phyloP scores from a whole-genome alignment of 768 basidiomycete species.

The Calvatia gigantea region DNA sequence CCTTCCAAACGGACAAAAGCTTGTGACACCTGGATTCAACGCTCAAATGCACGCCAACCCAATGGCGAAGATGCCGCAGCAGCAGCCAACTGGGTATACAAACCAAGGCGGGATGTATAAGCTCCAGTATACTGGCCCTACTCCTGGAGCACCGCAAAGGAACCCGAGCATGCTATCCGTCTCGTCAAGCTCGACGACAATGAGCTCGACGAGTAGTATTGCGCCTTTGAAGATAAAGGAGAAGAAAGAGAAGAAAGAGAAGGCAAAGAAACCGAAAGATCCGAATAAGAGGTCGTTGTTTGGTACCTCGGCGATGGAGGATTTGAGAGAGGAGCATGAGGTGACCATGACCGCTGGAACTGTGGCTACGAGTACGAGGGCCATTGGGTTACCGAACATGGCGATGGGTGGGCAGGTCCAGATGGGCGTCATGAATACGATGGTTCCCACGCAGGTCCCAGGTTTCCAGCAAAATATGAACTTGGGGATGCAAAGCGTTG shows the following conservation, averaged over 20 bases:
- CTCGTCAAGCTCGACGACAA: not conserved
- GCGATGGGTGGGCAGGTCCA: not conserved
- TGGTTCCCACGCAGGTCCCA: not conserved
- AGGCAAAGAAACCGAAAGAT: not conserved
- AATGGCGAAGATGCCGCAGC: not conserved
- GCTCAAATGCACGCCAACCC: not conserved
- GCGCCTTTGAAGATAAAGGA: not conserved
- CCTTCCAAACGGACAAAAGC: not conserved
- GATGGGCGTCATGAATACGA: not conserved
- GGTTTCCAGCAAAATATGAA: not conserved
- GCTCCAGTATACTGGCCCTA: not conserved
- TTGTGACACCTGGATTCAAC: not conserved
- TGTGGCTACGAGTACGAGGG: not conserved
- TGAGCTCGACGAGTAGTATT: not conserved
- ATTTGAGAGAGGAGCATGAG: not conserved
- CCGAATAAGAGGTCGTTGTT: not conserved
- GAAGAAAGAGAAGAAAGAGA: not conserved
- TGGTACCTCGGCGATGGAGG: not conserved
- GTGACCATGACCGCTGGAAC: not conserved
- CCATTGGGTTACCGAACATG: not conserved
- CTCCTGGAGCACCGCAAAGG: not conserved
- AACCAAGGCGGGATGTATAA: not conserved
- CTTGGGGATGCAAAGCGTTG: not conserved
- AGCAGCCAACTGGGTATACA: not conserved
- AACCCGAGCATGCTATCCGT: constrained; percentile 4